Evolutionary conservation across 768 basidiomycete genomes (phyloP).

Genomic region (Termitomyces sp.): DNA sequence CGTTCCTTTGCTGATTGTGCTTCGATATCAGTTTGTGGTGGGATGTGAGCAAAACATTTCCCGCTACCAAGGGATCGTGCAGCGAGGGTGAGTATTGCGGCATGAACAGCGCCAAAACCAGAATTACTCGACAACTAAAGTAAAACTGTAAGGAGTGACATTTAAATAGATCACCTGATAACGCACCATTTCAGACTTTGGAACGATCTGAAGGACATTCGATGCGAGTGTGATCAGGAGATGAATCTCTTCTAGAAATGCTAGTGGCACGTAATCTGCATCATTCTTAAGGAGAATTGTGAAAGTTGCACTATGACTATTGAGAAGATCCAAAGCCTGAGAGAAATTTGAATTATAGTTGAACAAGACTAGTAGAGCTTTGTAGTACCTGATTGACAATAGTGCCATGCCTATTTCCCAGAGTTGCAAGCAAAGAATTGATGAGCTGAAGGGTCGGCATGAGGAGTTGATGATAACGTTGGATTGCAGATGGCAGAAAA

Average conservation of each 20-base stretch:
- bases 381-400: conserved; percentile 58
- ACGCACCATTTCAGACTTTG: conserved; percentile 74
- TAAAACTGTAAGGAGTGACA: background rate
- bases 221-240: conserved; percentile 70
- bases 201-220: conserved; percentile 62
- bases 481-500: conserved; percentile 84
- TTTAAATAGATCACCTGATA: background rate
- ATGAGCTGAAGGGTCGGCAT: conserved; percentile 83
- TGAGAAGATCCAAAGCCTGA: conserved; percentile 76
- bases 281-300: conserved; percentile 78
- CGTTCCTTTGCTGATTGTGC: conserved; percentile 43
- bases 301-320: conserved; percentile 78
- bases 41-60: conserved; percentile 49
- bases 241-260: conserved; percentile 73
- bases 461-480: conserved; percentile 87
- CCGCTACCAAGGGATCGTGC: conserved; percentile 62
- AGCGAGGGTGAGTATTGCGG: conserved; percentile 68
- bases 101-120: conserved; percentile 83
- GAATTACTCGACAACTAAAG: conserved; percentile 55
- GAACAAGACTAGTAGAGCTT: background rate
- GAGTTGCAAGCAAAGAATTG: conserved; percentile 68
- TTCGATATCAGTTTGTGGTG: conserved; percentile 65
- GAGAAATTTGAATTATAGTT: background rate
- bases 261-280: conserved; percentile 50
- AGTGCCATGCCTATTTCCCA: conserved; percentile 62